Evolutionary conservation across 805 yeast species (phyloP), one percentile per base, ranked within the genome.

Genomic region (Nakazawaea populi): DNA sequence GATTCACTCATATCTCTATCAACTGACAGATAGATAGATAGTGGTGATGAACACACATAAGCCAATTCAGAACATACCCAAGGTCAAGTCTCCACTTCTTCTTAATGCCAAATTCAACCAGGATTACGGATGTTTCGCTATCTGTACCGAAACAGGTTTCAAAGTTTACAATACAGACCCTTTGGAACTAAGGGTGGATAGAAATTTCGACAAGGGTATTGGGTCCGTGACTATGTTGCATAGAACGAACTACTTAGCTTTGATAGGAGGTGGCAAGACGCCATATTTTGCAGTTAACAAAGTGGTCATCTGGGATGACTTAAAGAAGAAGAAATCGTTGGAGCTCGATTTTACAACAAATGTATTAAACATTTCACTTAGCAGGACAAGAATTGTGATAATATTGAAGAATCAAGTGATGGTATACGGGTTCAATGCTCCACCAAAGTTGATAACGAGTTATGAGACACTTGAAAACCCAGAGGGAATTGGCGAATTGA

Each of bases 261-360:
- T 94, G 42, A 88, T 90, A 0, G 97, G 97, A 1, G 97, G 97
- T 14, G 97, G 97, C 1, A 75, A 77, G 55, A 76, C 76, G 52
- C 97, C 97, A 27, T 75, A 80, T 54, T 88, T 81, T 60, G 87
- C 96, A 1, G 74, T 80, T 57, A 89, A 88, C 68, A 87, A 87
- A 64, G 78, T 90, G 38, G 76, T 89, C 36, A 83, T 92, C 14
- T 94, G 97, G 96, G 97, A 92, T 67, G 98, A 92, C 64, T 66
- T 88, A 54, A 87, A 88, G 66, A 77, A 84, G 55, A 83, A 82
- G 56, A 83, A 83, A 31, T 85, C 91, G 4, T 72, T 89, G 18
- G 76, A 77, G 37, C 68, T 94, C 53, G 94, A 88, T 63, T 89
- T 91, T 62, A 76, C 78, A 73, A 79, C 83, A 44, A 87, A 92